Base-by-base conservation (phyloP, 2,329 filamentous ascomycete species). In the Dryadomyces sulphureus region DNA sequence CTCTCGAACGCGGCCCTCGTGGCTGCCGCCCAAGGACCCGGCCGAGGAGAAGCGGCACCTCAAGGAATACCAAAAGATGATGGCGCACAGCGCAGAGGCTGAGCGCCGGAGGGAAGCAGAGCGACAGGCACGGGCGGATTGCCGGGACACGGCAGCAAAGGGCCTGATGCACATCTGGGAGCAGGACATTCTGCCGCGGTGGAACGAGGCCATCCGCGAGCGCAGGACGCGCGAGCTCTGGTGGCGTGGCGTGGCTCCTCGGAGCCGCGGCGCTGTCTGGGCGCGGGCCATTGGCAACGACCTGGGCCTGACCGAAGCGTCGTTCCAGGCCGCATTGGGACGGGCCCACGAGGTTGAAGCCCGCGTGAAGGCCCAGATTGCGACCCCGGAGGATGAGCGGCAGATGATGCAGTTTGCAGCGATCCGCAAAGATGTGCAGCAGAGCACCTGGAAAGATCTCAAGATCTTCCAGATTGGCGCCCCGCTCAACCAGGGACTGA, bases 1-100 rank as follows among this genome's bases (percentile, higher is more conserved):
- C 20, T 87, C 83, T 21, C 73, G 86, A 17, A 92, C 85, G 2
- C 72, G 85, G 34, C 85, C 85, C 0, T 88, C 83, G 1, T 92
- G 86, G 86, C 67, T 92, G 2, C 85, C 86, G 1, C 85, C 85
- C 1, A 92, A 92, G 63, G 80, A 92, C 53, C 89, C 87, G 2
- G 84, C 84, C 45, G 92, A 98, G 62, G 92, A 98, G 65, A 84
- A 77, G 59, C 81, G 81, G 54, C 92, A 98, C 62, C 60, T 98
- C 53, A 88, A 77, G 56, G 79, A 92, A 59, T 92, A 89, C 58
- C 81, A 89, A 62, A 79, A 73, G 60, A 89, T 92, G 82, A 85
- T 90, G 81, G 71, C 69, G 0, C 67, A 66, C 39, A 79, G 76
- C 53, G 61, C 67, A 44, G 75, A 77, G 55, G 72, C 75, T 0